Base-by-base conservation (phyloP, 495 filamentous ascomycete species). In the Ramalina peruviana region DNA sequence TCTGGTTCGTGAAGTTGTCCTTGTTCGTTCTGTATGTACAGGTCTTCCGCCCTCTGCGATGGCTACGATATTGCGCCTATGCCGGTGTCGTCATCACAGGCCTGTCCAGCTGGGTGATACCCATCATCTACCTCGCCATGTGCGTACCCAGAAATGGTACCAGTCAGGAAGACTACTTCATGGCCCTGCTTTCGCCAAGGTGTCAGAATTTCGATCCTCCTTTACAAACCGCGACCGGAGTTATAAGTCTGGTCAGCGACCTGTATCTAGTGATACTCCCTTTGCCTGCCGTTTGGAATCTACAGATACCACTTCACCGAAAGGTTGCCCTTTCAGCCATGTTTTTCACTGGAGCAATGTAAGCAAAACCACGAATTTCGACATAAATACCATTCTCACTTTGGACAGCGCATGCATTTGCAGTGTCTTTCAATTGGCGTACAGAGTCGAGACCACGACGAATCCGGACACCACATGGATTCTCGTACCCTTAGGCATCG, bases 181-280 rank as follows among this genome's bases (percentile, higher is more conserved):
- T 4, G 21, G 44, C 25, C 11, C 36, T 4, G 44, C 1, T 2
- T 15, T 46, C 44, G 1, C 2, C 21, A 20, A 15, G 19, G 4
- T 46, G 44, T 27, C 11, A 13, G 12, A 26, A 33, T 19, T 2
- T 46, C 15, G 10, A 13, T 4, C 23, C 23, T 23, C 12, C 36
- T 30, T 15, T 46, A 13, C 15, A 15, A 15, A 27, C 51, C 16
- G 11, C 46, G 6, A 38, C 33, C 11, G 58, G 58, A 23, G 47
- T 36, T 33, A 39, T 54, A 7, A 53, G 48, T 39, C 45, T 58
- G 13, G 13, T 56, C 5, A 60, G 49, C 47, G 58, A 60, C 30
- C 26, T 60, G 10, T 60, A 58, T 39, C 43, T 60, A 17, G 27
- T 60, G 16, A 46, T 58, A 27, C 33, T 60, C 12, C 58, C 58